Conservation (phyloP, 2,329 filamentous ascomycete species). For the Lasiodiplodia theobromae region DNA sequence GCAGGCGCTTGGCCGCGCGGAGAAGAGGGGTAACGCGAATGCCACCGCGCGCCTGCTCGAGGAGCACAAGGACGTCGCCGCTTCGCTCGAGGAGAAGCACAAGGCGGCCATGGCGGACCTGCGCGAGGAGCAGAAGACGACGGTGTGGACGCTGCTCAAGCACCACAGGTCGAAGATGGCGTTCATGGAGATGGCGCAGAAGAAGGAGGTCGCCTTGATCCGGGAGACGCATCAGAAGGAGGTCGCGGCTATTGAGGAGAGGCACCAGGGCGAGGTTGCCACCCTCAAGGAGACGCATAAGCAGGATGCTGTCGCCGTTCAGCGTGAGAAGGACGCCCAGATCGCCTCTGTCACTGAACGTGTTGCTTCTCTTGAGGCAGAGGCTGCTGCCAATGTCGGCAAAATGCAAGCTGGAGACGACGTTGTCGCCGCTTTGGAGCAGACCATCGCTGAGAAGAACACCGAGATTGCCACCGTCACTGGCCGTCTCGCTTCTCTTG, state of each 20-base stretch:
- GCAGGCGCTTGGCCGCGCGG: background rate
- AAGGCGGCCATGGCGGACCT: background rate
- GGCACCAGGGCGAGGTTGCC: background rate
- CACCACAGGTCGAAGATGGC: background rate
- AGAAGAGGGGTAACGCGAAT: background rate
- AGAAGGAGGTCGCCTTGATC: background rate
- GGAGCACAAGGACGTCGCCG: background rate
- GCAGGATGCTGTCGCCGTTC: background rate
- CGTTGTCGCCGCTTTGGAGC: too few relatives aligned
- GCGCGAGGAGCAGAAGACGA: background rate
- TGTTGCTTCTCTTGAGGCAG: too few relatives aligned
- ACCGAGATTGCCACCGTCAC: too few relatives aligned
- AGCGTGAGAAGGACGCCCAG: too few relatives aligned
- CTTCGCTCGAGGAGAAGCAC: background rate
- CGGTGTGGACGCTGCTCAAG: background rate
- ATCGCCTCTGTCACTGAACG: too few relatives aligned
- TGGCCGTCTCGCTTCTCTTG: too few relatives aligned
- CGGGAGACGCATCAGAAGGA: background rate
- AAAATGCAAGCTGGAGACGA: too few relatives aligned
- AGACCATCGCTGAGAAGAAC: too few relatives aligned
- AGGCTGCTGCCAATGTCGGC: too few relatives aligned
- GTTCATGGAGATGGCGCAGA: background rate
- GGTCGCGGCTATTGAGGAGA: background rate
- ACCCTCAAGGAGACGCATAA: accelerated
- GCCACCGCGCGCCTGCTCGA: background rate